These are phyloP conservation scores for Mycena pura DNA, from an alignment of 768 basidiomycete species.

Conservation along the genomic window DNA sequence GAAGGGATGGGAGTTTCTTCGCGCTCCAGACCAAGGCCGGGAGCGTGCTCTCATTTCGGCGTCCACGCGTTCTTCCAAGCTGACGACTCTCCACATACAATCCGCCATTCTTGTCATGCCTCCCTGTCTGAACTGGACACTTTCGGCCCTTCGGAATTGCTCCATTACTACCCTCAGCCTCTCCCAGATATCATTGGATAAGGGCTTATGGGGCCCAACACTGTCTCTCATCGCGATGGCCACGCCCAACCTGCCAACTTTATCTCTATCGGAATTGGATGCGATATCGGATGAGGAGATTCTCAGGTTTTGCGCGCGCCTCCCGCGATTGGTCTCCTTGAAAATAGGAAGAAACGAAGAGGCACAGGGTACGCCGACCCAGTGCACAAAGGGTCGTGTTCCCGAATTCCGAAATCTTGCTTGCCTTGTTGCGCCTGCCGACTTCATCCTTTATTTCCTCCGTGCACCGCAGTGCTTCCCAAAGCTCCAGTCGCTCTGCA, in stretches of 20 bases:
- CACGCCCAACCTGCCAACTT: background rate
- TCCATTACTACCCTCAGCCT: conserved; percentile 18
- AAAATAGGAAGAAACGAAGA: conserved; percentile 17
- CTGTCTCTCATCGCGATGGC: conserved; percentile 21
- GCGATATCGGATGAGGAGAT: conserved; percentile 19
- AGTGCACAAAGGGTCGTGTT: conserved; percentile 1
- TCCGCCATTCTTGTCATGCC: conserved; percentile 23
- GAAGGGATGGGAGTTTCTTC: conserved; percentile 17
- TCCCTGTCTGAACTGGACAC: conserved; percentile 23
- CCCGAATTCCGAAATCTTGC: conserved; percentile 12
- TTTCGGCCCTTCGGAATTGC: conserved; percentile 15
- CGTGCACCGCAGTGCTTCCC: conserved; percentile 5
- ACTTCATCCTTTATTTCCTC: conserved; percentile 18
- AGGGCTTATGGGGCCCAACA: conserved; percentile 8
- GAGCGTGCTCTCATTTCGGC: conserved; percentile 1
- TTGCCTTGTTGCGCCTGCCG: conserved; percentile 17
- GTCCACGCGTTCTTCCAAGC: background rate
- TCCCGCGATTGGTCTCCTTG: conserved; percentile 15
- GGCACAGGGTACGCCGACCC: conserved; percentile 1
- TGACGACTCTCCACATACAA: conserved; percentile 21
- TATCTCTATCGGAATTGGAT: conserved; percentile 22
- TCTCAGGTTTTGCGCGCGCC: conserved; percentile 18
- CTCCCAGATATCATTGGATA: conserved; percentile 21
- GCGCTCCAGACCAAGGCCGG: conserved; percentile 8
- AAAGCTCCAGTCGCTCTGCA: conserved; percentile 12